These are phyloP conservation scores for Colletotrichum sp. DNA, from an alignment of 2,329 filamentous ascomycete species.

Conservation along the genomic window DNA sequence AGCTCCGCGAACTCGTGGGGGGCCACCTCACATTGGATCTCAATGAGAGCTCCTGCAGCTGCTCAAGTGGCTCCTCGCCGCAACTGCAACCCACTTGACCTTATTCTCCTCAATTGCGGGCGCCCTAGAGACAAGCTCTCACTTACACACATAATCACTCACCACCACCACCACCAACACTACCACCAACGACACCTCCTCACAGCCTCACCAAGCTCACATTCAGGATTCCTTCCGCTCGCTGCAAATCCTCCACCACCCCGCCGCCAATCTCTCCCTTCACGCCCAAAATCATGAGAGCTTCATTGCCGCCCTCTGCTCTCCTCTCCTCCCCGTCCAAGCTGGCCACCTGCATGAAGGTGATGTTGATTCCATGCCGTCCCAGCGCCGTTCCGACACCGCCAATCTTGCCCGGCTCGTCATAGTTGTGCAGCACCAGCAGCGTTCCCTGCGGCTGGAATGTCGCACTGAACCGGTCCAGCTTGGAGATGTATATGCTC, in stretches of 20 bases:
- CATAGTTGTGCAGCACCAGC: conserved; percentile 82
- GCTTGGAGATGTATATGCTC: conserved; percentile 70
- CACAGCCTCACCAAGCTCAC: conserved; percentile 57
- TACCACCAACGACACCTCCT: background rate
- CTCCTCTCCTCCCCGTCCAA: conserved; percentile 45
- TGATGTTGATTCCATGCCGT: conserved; percentile 75
- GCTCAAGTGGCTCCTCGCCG: background rate
- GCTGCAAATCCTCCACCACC: conserved; percentile 53
- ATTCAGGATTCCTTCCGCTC: conserved; percentile 58
- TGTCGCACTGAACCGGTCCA: conserved; percentile 76
- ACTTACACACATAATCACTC: background rate
- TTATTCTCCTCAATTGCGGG: background rate
- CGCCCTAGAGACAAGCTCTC: background rate
- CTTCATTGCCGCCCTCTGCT: conserved; percentile 61
- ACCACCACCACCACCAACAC: background rate
- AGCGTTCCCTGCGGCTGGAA: conserved; percentile 77
- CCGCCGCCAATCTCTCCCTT: conserved; percentile 67
- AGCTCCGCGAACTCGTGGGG: conserved; percentile 15
- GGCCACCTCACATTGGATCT: background rate
- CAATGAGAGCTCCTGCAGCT: background rate
- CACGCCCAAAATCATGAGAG: conserved; percentile 82
- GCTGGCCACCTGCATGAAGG: conserved; percentile 76
- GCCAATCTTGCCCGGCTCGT: conserved; percentile 83
- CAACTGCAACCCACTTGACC: background rate
- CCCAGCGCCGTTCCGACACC: conserved; percentile 76